These are phyloP conservation scores for Hypoxylon sp. DNA, from an alignment of 2,329 filamentous ascomycete species.

Conservation along the genomic window DNA sequence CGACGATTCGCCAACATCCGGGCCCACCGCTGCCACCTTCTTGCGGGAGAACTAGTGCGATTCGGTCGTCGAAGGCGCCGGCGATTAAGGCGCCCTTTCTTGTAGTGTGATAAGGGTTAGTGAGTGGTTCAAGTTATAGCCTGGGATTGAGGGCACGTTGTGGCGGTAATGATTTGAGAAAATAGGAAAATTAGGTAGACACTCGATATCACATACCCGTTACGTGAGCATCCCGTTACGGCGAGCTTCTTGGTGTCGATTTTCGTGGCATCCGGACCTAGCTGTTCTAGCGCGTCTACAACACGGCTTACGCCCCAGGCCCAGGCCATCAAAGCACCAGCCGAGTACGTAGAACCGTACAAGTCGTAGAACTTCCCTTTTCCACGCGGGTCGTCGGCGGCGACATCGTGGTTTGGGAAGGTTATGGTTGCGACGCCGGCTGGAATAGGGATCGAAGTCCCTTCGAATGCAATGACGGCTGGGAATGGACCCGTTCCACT, in stretches of 20 bases:
- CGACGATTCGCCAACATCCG: slow-evolving; percentile 63
- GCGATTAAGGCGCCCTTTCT: slow-evolving; percentile 65
- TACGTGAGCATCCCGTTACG: slow-evolving; percentile 67
- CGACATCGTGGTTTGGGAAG: slow-evolving; percentile 66
- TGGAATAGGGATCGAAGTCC: slow-evolving; percentile 62
- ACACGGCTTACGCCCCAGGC: slow-evolving; percentile 66
- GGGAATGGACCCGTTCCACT: slow-evolving; percentile 60
- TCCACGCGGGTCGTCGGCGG: slow-evolving; percentile 61
- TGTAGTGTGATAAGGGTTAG: no score
- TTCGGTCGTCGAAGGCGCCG: slow-evolving; percentile 64
- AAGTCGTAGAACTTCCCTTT: slow-evolving; percentile 66
- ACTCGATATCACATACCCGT: slow-evolving; percentile 52
- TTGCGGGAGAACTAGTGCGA: slow-evolving; percentile 65
- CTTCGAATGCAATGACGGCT: slow-evolving; percentile 65
- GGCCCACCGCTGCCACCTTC: slow-evolving; percentile 66
- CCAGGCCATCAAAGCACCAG: slow-evolving; percentile 65
- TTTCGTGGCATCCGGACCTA: slow-evolving; percentile 52
- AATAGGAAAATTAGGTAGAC: no score
- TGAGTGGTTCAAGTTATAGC: no score
- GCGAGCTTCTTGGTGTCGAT: slow-evolving; percentile 59
- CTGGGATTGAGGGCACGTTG: no score
- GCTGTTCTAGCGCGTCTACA: slow-evolving; percentile 63
- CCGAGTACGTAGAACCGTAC: slow-evolving; percentile 62
- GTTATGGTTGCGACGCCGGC: slow-evolving; percentile 63
- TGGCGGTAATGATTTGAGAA: no score